Evolutionary conservation across 495 filamentous ascomycete genomes (phyloP).

Genomic region (Lasiosphaeriaceae sp.): DNA sequence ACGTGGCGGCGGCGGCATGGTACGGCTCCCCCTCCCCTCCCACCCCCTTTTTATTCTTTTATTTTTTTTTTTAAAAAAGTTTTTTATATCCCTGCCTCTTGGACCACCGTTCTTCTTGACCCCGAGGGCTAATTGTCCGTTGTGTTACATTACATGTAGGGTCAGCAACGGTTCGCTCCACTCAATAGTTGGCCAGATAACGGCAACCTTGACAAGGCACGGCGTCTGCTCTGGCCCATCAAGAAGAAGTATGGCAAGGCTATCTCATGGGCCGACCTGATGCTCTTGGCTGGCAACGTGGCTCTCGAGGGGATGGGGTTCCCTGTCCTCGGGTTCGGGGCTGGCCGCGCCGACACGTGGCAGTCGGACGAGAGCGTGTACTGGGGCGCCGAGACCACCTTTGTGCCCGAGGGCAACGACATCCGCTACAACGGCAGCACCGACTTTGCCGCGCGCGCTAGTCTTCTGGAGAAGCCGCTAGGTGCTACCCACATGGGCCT

Average conservation of each 20-base stretch:
- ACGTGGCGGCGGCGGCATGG: constrained; percentile 60
- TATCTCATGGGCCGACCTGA: constrained; percentile 71
- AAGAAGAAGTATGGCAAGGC: constrained; percentile 79
- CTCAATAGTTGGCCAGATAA: constrained; percentile 81
- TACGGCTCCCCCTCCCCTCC: not conserved
- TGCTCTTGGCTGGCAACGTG: constrained; percentile 67
- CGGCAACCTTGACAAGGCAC: constrained; percentile 70
- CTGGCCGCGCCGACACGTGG: constrained; percentile 64
- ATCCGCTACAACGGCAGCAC: constrained; percentile 55
- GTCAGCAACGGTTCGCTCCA: constrained; percentile 72
- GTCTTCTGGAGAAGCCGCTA: constrained; percentile 59
- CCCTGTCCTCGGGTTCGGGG: constrained; percentile 68
- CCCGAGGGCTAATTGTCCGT: too few relatives aligned
- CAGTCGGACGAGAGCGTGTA: constrained; percentile 67
- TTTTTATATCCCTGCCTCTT: too few relatives aligned
- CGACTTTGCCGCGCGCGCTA: constrained; percentile 40
- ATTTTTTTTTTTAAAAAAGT: too few relatives aligned
- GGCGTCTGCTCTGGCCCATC: constrained; percentile 71
- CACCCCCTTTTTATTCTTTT: not conserved
- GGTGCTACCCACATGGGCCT: constrained; percentile 67
- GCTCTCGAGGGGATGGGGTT: constrained; percentile 72
- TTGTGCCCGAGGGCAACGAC: constrained; percentile 58
- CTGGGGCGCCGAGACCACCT: constrained; percentile 67
- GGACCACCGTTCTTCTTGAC: too few relatives aligned
- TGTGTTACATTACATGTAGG: constrained; percentile 36